Evolutionary conservation across 441 rosid species (phyloP).

Genomic region (Capsella rubella): DNA sequence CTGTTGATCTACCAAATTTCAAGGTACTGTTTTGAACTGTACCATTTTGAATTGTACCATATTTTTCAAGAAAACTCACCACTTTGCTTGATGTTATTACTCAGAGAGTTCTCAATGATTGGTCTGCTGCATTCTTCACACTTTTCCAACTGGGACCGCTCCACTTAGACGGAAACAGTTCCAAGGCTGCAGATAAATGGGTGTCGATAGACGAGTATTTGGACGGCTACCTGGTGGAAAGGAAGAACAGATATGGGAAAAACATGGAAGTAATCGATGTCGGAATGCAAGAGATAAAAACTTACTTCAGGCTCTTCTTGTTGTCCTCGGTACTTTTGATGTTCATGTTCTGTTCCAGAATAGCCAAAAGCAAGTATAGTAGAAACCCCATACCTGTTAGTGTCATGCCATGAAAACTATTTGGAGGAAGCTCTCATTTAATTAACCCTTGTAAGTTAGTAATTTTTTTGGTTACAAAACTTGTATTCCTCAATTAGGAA

Average conservation of each 20-base stretch:
- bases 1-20: constrained; percentile 73
- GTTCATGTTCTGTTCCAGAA: constrained; percentile 97
- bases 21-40: constrained; percentile 57
- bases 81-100: constrained; percentile 35
- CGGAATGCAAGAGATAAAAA: constrained; percentile 97
- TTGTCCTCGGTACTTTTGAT: constrained; percentile 80
- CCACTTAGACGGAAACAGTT: constrained; percentile 52
- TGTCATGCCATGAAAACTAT: constrained; percentile 43
- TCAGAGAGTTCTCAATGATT: constrained; percentile 92
- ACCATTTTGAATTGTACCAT: no score
- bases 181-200: constrained; percentile 64
- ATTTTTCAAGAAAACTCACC: background rate
- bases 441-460: constrained; percentile 42
- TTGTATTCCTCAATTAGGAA: constrained; percentile 37
- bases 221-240: constrained; percentile 90
- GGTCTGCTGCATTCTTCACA: constrained; percentile 90
- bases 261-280: constrained; percentile 90
- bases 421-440: constrained; percentile 16
- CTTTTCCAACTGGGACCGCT: constrained; percentile 73
- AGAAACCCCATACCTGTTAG: constrained; percentile 64
- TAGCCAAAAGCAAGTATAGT: constrained; percentile 74
- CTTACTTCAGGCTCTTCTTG: constrained; percentile 96
- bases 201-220: constrained; percentile 95
- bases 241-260: constrained; percentile 86
- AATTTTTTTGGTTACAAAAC: constrained; percentile 23